phyloP scores from a whole-genome alignment of 164 flowering plant genomes.

The Nymphaea colorata region DNA sequence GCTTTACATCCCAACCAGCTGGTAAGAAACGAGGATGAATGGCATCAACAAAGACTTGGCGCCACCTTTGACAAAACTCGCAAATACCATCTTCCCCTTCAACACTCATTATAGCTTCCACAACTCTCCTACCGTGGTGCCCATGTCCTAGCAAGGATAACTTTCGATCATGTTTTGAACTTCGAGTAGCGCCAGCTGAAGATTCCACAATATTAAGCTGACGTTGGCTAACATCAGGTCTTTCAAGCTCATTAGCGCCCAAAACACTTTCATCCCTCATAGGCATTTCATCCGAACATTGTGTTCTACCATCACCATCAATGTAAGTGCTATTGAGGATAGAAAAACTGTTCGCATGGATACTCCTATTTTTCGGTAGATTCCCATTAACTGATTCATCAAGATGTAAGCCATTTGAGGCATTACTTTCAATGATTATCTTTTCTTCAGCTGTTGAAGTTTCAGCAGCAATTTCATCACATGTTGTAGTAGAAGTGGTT shows the following conservation, averaged over 20 bases:
- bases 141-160: slow-evolving; percentile 89
- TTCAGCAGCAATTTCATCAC: slow-evolving; percentile 6
- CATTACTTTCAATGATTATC: slow-evolving; percentile 1
- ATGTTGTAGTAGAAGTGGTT: neutral
- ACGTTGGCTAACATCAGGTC: slow-evolving; percentile 9
- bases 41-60: slow-evolving; percentile 87
- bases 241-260: slow-evolving; percentile 15
- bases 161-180: slow-evolving; percentile 36
- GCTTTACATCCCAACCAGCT: slow-evolving; percentile 87
- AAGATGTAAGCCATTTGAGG: slow-evolving; percentile 8
- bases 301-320: too few species aligned
- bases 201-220: slow-evolving; percentile 4
- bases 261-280: slow-evolving; percentile 1
- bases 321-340: too few species aligned
- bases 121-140: slow-evolving; percentile 92
- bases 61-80: slow-evolving; percentile 86
- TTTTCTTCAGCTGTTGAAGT: neutral
- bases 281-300: too few species aligned
- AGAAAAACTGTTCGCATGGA: slow-evolving; percentile 4
- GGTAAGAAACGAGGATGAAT: slow-evolving; percentile 81
- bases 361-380: slow-evolving; percentile 3
- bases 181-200: slow-evolving; percentile 10
- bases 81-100: slow-evolving; percentile 71
- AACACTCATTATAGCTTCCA: slow-evolving; percentile 48
- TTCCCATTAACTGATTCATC: slow-evolving; percentile 7